Evolutionary conservation across 768 basidiomycete species (phyloP).

Genomic region (Boletus sensibilis): DNA sequence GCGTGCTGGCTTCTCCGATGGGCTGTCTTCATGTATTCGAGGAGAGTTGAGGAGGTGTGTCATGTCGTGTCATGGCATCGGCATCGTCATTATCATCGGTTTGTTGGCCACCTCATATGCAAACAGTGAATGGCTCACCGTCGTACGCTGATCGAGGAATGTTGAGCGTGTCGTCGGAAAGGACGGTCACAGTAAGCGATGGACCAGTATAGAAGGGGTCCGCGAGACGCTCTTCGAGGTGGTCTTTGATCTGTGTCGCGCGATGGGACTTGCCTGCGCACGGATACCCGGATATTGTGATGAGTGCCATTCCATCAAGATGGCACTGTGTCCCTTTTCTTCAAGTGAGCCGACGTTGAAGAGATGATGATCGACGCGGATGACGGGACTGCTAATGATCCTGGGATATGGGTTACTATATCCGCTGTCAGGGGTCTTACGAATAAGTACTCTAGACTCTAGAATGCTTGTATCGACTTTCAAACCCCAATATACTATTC

Average conservation of each 20-base stretch:
- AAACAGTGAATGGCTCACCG: constrained; percentile 44
- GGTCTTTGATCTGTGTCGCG: constrained; percentile 57
- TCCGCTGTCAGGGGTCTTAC: not conserved
- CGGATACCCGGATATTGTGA: constrained; percentile 88
- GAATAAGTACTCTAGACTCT: too few species aligned
- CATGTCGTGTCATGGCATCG: not conserved
- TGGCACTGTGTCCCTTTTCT: not conserved
- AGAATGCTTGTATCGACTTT: too few species aligned
- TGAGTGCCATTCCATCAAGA: constrained; percentile 68
- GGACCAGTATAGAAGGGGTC: constrained; percentile 55
- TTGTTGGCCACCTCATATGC: not conserved
- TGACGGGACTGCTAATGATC: not conserved
- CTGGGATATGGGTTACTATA: too few species aligned
- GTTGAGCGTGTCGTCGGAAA: constrained; percentile 75
- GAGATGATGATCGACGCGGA: not conserved
- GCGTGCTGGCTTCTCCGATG: constrained; percentile 85
- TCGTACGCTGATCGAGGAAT: constrained; percentile 68
- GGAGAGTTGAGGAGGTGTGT: not conserved
- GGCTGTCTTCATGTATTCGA: constrained; percentile 51
- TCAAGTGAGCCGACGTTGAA: not conserved
- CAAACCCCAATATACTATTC: too few species aligned
- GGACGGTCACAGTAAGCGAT: constrained; percentile 40
- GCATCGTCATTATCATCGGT: not conserved
- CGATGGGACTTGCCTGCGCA: constrained; percentile 83
- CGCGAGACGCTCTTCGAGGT: constrained; percentile 53